Evolutionary conservation across 2,329 filamentous ascomycete genomes (phyloP).

Genomic region (Aspergillus uvarum): DNA sequence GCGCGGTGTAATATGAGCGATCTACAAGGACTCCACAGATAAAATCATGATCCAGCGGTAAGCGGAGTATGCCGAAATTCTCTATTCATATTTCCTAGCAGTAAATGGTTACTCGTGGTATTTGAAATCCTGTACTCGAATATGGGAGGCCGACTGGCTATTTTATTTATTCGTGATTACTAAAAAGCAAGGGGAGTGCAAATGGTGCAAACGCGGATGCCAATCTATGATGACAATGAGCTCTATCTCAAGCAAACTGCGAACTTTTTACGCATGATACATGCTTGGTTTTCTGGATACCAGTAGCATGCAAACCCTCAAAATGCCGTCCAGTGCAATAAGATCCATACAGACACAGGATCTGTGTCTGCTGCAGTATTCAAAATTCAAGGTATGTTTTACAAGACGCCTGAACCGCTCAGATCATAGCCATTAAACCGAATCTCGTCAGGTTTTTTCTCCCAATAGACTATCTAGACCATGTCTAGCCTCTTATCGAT

Average conservation of each 20-base stretch:
- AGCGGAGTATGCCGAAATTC: no score
- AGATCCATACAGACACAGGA: background rate
- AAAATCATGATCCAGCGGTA: no score
- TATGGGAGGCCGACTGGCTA: no score
- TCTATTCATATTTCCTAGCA: no score
- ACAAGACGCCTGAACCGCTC: background rate
- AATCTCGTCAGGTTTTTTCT: background rate
- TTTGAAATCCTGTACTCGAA: no score
- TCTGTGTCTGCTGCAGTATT: background rate
- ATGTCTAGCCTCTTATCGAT: conserved; percentile 13
- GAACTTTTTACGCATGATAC: background rate
- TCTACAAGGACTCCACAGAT: no score
- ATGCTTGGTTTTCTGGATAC: background rate
- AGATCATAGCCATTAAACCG: background rate
- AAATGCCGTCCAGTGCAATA: background rate
- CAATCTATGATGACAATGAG: background rate
- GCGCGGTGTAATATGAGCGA: no score
- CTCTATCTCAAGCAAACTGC: background rate
- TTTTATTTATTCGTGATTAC: no score
- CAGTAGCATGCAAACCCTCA: background rate
- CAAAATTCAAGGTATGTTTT: background rate
- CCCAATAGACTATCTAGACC: conserved; percentile 8
- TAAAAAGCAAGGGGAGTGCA: background rate
- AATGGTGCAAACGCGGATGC: background rate
- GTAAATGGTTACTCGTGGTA: no score